phyloP scores from a whole-genome alignment of 2,329 filamentous ascomycete species.

The Ophiostoma himal-ulmi region DNA sequence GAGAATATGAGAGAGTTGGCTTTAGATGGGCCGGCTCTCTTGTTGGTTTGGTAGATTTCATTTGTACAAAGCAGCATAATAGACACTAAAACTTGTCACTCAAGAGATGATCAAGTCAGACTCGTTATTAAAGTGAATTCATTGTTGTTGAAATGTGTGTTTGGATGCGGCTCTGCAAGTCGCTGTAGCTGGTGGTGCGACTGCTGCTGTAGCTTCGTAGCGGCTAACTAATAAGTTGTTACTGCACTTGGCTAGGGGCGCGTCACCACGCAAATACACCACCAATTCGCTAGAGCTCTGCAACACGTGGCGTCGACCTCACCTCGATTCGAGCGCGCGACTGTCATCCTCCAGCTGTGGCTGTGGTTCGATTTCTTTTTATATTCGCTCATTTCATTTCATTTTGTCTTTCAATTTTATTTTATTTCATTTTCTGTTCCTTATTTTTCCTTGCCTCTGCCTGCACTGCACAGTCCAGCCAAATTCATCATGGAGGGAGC shows the following conservation, averaged over 20 bases:
- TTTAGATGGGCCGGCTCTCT: background rate
- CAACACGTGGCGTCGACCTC: slow-evolving; percentile 10
- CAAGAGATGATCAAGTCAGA: background rate
- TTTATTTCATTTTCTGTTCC: background rate
- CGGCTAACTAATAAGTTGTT: background rate
- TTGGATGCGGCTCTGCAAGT: background rate
- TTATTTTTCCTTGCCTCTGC: background rate
- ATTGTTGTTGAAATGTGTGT: background rate
- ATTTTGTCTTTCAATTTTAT: background rate
- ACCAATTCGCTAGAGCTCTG: slow-evolving; percentile 4
- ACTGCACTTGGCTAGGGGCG: background rate
- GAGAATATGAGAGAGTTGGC: background rate
- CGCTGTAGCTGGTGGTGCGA: background rate
- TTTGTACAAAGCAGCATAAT: slow-evolving; percentile 13
- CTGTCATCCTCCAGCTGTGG: background rate
- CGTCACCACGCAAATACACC: background rate
- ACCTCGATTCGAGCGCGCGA: background rate
- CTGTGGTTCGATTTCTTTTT: background rate
- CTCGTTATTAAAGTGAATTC: background rate
- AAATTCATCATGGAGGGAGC: slow-evolving; percentile 18
- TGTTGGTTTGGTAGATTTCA: slow-evolving; percentile 2
- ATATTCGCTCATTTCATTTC: background rate
- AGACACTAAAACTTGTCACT: slow-evolving; percentile 7
- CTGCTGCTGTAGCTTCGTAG: background rate
- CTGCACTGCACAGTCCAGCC: background rate